Base-by-base conservation (phyloP, 192 early-diverging fungal species). In the Entophlyctis helioformis region DNA sequence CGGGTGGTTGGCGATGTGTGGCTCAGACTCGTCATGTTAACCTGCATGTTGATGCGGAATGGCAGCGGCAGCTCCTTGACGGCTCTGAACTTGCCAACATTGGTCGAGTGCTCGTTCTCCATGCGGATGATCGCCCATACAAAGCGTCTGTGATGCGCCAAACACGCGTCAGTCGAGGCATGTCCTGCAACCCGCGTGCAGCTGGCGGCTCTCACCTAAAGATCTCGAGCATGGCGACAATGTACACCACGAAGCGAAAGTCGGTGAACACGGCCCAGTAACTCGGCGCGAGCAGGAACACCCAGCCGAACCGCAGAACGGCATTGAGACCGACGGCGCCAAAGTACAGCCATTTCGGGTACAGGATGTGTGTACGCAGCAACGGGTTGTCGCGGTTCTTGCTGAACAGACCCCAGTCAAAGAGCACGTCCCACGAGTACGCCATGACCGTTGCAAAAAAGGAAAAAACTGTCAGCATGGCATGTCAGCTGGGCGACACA, bases 71-170 rank as follows among this genome's bases (percentile, higher is more conserved):
- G 39, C 37, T 62, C 63, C 8, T 56, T 60, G 8, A 59, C 52
- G 3, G 57, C 68, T 48, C 68, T 19, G 47, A 54, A 71, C n/a
- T 59, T 46, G 2, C 68, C 68, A 37, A 63, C 46, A 28, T 71
- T 71, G 41, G 59, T 60, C 15, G 54, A 39, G 42, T 67, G 63
- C 43, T 71, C 68, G 55, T 67, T 68, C 50, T 71, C 68, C 60
- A 71, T 62, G 15, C 68, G 65, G 4, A 71, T 26, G 12, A 69
- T 47, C 16, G 48, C 43, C 68, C 67, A 70, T 21, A 51, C 39
- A 31, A 63, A 64, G n/a, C 66, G 49, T 39, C 64, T 57, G 5
- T 1, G 15, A 24, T 23, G 1, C 15, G 36, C 11, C 18, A 11
- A 44, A 12, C n/a, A 3, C 2, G 53, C 18, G 19, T 16, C 10